phyloP scores from a whole-genome alignment of 1,284 basidiomycete genomes.

The Trichosporon faecale region DNA sequence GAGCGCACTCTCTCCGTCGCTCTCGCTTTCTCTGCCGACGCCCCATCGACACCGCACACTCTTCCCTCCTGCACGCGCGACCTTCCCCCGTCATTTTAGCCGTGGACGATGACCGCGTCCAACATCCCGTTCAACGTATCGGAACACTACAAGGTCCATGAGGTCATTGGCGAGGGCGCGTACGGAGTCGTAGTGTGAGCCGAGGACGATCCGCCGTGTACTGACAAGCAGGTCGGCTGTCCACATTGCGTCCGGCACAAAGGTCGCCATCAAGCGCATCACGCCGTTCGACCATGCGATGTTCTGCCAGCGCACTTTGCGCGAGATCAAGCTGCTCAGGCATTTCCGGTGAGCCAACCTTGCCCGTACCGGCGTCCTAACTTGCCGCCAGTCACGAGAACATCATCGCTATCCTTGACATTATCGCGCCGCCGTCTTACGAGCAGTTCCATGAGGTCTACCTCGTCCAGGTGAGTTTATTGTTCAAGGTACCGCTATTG shows the following conservation, averaged over 20 bases:
- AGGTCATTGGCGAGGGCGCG: conserved; percentile 86
- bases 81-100: background rate
- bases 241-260: conserved; percentile 72
- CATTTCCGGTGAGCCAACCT: conserved; percentile 60
- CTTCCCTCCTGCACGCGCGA: background rate
- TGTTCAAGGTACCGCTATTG: background rate
- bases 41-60: background rate
- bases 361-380: background rate
- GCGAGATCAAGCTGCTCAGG: conserved; percentile 84
- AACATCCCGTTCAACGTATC: conserved; percentile 41
- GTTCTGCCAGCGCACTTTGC: conserved; percentile 81
- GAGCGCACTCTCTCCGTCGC: background rate
- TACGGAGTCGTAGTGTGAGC: conserved; percentile 69
- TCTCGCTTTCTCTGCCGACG: background rate
- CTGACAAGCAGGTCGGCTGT: conserved; percentile 63
- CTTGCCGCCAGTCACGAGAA: conserved; percentile 51
- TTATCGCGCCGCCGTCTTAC: conserved; percentile 81
- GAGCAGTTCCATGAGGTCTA: conserved; percentile 83
- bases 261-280: conserved; percentile 88
- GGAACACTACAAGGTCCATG: conserved; percentile 77
- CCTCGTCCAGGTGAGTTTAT: conserved; percentile 61
- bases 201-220: background rate
- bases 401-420: conserved; percentile 94
- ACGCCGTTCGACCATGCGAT: conserved; percentile 89
- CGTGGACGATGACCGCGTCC: conserved; percentile 23